These are phyloP conservation scores for Beta corolliflora DNA, from an alignment of 179 eudicot species.

Conservation along the genomic window DNA sequence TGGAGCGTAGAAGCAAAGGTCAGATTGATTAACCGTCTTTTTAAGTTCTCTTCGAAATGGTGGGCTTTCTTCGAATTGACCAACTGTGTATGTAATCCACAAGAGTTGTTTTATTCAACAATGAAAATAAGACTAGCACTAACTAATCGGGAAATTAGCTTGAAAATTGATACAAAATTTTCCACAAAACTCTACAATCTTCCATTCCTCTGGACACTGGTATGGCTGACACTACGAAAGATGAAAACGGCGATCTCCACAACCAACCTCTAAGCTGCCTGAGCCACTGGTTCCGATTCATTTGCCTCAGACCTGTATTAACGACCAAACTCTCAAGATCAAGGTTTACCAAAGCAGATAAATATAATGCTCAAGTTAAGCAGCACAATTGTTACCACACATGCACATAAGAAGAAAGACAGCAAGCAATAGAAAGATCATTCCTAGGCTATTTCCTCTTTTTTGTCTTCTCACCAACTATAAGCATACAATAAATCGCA, in stretches of 20 bases:
- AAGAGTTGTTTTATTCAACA: not conserved
- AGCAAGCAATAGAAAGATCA: not conserved
- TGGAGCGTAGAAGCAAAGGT: no score
- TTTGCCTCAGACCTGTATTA: conserved; percentile 46
- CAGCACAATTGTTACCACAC: not conserved
- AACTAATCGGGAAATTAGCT: not conserved
- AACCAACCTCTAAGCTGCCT: conserved; percentile 44
- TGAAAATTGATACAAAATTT: not conserved
- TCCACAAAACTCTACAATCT: not conserved
- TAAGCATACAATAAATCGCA: no score
- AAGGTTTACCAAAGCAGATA: not conserved
- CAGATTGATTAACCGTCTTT: no score
- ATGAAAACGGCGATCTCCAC: not conserved
- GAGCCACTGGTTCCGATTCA: conserved; percentile 57
- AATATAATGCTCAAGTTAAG: not conserved
- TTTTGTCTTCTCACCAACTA: no score
- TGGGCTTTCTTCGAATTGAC: no score
- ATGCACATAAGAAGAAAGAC: not conserved
- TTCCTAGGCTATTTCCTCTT: no score
- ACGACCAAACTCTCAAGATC: conserved; percentile 13
- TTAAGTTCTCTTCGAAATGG: no score
- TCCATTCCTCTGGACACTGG: not conserved
- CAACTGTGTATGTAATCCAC: not conserved
- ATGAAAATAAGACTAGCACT: not conserved
- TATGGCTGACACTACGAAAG: not conserved